phyloP scores from a whole-genome alignment of 768 basidiomycete genomes.

The Coprinopsis sp. region DNA sequence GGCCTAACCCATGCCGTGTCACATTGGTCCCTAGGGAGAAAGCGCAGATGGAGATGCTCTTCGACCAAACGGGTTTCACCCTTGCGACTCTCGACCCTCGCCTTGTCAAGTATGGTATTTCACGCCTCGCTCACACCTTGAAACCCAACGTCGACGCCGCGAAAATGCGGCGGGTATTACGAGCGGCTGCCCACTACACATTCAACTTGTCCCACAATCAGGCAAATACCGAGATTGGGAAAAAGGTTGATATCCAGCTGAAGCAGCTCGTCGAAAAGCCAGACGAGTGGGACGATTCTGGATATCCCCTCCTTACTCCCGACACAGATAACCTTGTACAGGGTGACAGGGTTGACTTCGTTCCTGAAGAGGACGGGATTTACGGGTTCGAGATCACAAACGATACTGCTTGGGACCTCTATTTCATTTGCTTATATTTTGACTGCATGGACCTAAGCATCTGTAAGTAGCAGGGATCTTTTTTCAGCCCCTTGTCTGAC shows the following conservation, averaged over 20 bases:
- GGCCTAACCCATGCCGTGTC: conserved; percentile 2
- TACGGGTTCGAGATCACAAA: conserved; percentile 2
- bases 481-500: conserved; percentile 25
- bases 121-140: not conserved
- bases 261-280: not conserved
- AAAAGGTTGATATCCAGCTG: not conserved
- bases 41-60: not conserved
- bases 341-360: not conserved
- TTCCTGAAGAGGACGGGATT: not conserved
- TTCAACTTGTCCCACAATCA: conserved; percentile 30
- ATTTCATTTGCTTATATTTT: conserved; percentile 29
- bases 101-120: not conserved
- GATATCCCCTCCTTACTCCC: not conserved
- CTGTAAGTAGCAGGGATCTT: conserved; percentile 20
- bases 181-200: conserved; percentile 8
- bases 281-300: not conserved
- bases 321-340: not conserved
- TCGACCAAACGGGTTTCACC: not conserved
- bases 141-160: conserved; percentile 1
- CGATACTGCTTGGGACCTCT: not conserved
- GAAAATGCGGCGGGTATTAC: not conserved
- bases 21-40: conserved; percentile 10
- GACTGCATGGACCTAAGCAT: conserved; percentile 34
- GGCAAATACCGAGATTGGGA: not conserved
- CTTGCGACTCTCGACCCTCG: conserved; percentile 1